These are phyloP conservation scores for Manihot esculenta DNA, from an alignment of 441 rosid species.

Conservation along the genomic window DNA sequence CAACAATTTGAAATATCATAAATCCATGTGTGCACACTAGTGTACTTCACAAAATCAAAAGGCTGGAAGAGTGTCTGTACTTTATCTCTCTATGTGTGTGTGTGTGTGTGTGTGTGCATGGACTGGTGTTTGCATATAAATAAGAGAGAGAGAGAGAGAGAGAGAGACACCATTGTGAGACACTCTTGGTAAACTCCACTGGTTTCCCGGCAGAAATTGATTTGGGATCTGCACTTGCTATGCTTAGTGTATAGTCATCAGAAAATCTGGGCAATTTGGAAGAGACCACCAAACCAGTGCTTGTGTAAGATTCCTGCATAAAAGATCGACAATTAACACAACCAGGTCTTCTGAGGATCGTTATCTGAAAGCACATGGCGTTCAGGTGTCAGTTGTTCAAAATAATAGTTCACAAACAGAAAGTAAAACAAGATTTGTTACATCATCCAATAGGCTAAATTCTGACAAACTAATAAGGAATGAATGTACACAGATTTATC, in stretches of 20 bases:
- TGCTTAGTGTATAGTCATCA: slow-evolving; percentile 68
- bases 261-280: slow-evolving; percentile 92
- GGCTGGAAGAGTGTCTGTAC: background rate
- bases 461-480: too few species aligned
- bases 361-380: background rate
- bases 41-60: background rate
- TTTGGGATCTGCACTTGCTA: slow-evolving; percentile 84
- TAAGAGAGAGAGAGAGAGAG: slow-evolving; percentile 21
- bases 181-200: slow-evolving; percentile 73
- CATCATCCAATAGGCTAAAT: too few species aligned
- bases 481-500: too few species aligned
- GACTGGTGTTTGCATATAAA: background rate
- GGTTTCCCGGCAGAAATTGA: slow-evolving; percentile 90
- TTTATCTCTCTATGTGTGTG: background rate
- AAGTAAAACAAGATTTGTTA: too few species aligned
- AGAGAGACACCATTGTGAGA: slow-evolving; percentile 67
- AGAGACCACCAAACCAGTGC: slow-evolving; percentile 86
- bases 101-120: too few species aligned
- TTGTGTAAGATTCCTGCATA: slow-evolving; percentile 75
- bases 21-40: background rate
- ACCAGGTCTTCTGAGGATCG: background rate
- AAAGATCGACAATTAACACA: background rate
- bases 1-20: slow-evolving; percentile 11
- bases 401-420: background rate
- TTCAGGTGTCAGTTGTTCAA: background rate